Evolutionary conservation across 495 filamentous ascomycete genomes (phyloP).

Genomic region (Neurospora sp.): DNA sequence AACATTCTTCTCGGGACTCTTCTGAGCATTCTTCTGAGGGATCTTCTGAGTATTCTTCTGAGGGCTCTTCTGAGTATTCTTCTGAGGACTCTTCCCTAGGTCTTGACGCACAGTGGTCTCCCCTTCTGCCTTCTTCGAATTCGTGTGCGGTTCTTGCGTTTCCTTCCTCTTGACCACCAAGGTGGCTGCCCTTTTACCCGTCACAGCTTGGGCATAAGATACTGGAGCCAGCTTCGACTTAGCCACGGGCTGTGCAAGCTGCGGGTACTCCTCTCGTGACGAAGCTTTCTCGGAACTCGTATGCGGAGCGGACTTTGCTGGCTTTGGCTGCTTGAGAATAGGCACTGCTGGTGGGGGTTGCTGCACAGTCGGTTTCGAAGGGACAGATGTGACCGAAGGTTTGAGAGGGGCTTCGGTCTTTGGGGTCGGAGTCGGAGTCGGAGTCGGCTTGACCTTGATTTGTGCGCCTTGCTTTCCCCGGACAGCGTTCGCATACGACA

Average conservation of each 20-base stretch:
- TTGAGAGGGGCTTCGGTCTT: neutral
- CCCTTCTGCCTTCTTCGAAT: neutral
- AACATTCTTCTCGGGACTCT: neutral
- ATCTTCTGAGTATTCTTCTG: neutral
- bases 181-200: neutral
- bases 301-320: neutral
- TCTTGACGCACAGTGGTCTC: neutral
- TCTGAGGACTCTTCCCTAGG: neutral
- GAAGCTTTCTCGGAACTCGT: neutral
- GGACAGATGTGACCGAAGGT: neutral
- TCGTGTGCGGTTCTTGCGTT: neutral
- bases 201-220: constrained; percentile 1
- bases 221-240: neutral
- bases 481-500: neutral
- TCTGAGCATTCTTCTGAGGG: neutral
- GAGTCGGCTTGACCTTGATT: neutral
- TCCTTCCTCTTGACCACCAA: neutral
- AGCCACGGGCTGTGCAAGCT: neutral
- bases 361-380: neutral
- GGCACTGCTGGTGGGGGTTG: neutral
- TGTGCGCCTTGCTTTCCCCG: neutral
- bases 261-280: neutral
- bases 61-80: neutral
- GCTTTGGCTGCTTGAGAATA: neutral
- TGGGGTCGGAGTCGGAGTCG: neutral